Conservation (phyloP, 306 rosid genomes). For the Prunus mongolica region DNA sequence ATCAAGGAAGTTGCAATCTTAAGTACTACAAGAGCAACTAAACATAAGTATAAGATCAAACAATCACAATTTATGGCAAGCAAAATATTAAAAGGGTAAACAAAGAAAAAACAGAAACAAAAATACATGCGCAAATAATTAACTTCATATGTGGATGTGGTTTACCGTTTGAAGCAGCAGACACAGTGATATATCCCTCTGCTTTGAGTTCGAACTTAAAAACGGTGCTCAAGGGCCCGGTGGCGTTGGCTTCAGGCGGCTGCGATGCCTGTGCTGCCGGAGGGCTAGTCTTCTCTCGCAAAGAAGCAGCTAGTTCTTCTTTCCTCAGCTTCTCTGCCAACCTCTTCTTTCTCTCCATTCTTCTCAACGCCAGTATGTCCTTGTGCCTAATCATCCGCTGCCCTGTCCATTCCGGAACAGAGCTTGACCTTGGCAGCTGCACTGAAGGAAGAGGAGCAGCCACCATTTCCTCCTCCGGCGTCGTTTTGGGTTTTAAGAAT, state of each 20-base stretch:
- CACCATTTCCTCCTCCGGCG: not conserved
- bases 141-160: too few relatives aligned
- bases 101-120: too few relatives aligned
- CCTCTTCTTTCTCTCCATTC: slow-evolving; percentile 30
- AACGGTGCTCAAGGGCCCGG: slow-evolving; percentile 22
- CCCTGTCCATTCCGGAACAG: slow-evolving; percentile 23
- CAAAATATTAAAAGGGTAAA: too few relatives aligned
- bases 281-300: slow-evolving; percentile 8
- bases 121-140: too few relatives aligned
- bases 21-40: too few relatives aligned
- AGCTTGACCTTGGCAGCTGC: slow-evolving; percentile 24
- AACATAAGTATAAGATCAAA: too few relatives aligned
- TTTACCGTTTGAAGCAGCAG: too few relatives aligned
- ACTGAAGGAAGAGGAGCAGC: slow-evolving; percentile 16
- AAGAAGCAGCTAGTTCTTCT: slow-evolving; percentile 12
- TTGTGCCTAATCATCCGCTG: slow-evolving; percentile 13
- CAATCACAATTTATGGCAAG: too few relatives aligned
- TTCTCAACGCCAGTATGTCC: slow-evolving; percentile 24
- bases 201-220: slow-evolving; percentile 16
- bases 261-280: not conserved
- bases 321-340: slow-evolving; percentile 23
- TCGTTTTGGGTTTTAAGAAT: not conserved
- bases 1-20: too few relatives aligned
- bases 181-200: not conserved
- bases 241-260: not conserved